Base-by-base conservation (phyloP, 2,329 filamentous ascomycete genomes). In the Monosporascus sp. region DNA sequence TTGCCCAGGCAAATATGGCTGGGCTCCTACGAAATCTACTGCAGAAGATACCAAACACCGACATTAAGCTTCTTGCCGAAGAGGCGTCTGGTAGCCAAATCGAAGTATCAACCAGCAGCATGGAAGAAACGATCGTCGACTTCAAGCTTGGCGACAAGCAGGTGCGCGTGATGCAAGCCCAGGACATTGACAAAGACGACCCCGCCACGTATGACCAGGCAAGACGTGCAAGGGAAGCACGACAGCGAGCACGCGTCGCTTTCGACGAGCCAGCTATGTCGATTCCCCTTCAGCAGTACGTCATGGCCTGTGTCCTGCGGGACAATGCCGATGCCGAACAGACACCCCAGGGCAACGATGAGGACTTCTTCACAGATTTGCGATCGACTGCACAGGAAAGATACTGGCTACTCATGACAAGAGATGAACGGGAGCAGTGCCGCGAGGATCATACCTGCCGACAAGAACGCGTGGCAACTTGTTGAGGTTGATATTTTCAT, bases 401-500 rank as follows among this genome's bases (percentile, higher is more conserved):
- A 9, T 45, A 49, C 39, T 39, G 47, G 41, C 14, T 53, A 22
- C 39, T 11, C 5, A 52, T 43, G 48, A 49, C 11, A n/a, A 50
- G n/a, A 39, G 53, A 49, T 24, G 41, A 51, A 25, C 27, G 49
- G 15, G 11, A 6, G 17, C 27, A 46, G 5, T 37, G 17, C n/a
- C 41, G 20, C n/a, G 1, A 39, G 20, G 18, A n/a, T 6, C 11
- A 14, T 39, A 24, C 25, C 53, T 15, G 53, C 51, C 2, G 31
- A 47, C 27, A 27, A 27, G 38, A 25, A 53, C 18, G 53, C 47
- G 6, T 58, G 51, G 51, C 18, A 43, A 5, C 51, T 54, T 8
- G 35, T 58, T n/a, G 41, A 54, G 3, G 55, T 44, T 17, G 54
- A 56, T 17, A 37, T 56, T 2, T 49, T 54, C 20, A 27, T 54